Evolutionary conservation across 768 basidiomycete genomes (phyloP).

Genomic region (Lactarius trivialis): DNA sequence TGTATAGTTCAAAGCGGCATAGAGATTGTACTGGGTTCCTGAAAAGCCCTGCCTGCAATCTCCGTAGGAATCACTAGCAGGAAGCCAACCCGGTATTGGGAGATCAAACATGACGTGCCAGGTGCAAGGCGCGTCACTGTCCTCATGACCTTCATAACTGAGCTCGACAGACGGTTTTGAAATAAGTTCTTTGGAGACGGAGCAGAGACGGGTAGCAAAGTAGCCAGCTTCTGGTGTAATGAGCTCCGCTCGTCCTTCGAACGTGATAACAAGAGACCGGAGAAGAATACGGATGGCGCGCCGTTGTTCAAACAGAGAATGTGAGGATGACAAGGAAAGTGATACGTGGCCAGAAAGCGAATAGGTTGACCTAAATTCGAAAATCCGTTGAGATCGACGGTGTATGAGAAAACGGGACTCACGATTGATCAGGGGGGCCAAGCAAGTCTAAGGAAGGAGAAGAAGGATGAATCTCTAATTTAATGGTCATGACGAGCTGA

Average conservation of each 20-base stretch:
- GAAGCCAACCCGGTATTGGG: constrained; percentile 87
- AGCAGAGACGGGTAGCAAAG: constrained; percentile 58
- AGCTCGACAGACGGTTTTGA: constrained; percentile 50
- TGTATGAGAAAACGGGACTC: constrained; percentile 28
- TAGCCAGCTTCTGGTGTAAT: constrained; percentile 62
- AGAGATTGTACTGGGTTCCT: constrained; percentile 61
- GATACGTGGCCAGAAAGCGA: constrained; percentile 80
- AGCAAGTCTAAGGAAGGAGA: constrained; percentile 58
- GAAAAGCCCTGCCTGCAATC: constrained; percentile 34
- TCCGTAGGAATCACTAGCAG: constrained; percentile 45
- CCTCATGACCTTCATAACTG: constrained; percentile 57
- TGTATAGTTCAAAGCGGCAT: constrained; percentile 57
- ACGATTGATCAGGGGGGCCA: constrained; percentile 62
- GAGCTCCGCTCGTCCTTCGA: constrained; percentile 83
- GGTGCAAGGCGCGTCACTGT: constrained; percentile 45
- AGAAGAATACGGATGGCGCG: constrained; percentile 48
- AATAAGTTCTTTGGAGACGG: constrained; percentile 56
- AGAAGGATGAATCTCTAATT: constrained; percentile 56
- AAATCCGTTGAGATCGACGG: background rate
- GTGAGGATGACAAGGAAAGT: constrained; percentile 53
- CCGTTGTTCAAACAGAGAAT: constrained; percentile 49
- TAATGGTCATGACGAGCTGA: constrained; percentile 50
- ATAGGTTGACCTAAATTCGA: constrained; percentile 62
- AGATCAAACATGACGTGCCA: constrained; percentile 82
- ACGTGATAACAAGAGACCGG: constrained; percentile 64